phyloP scores from a whole-genome alignment of 108 stramenopile genomes.

The Cyclotella kingstonii region DNA sequence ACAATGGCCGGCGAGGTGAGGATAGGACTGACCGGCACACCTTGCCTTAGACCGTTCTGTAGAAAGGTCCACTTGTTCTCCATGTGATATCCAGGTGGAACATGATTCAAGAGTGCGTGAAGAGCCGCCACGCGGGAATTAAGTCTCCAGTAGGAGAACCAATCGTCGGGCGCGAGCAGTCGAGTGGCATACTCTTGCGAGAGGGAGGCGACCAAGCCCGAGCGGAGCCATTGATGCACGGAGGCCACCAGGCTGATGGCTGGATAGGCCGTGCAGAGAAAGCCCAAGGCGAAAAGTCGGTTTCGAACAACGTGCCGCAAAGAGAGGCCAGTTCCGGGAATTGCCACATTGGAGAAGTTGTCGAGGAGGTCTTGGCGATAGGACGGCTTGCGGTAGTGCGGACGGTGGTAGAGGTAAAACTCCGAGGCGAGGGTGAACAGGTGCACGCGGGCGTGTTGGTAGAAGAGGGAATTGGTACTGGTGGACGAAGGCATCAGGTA shows the following conservation, averaged over 20 bases:
- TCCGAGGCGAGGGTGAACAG: slow-evolving; percentile 85
- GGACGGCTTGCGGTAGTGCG: slow-evolving; percentile 91
- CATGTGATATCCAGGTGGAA: slow-evolving; percentile 79
- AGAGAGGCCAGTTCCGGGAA: slow-evolving; percentile 95
- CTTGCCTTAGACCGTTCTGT: slow-evolving; percentile 63
- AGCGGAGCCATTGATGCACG: slow-evolving; percentile 56
- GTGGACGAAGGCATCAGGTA: slow-evolving; percentile 34
- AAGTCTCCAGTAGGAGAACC: slow-evolving; percentile 96
- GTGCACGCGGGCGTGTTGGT: slow-evolving; percentile 84
- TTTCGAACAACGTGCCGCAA: slow-evolving; percentile 62
- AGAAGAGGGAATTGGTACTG: slow-evolving; percentile 47
- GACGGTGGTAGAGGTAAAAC: slow-evolving; percentile 89
- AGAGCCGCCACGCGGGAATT: slow-evolving; percentile 92
- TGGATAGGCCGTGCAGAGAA: slow-evolving; percentile 79
- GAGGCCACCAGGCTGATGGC: slow-evolving; percentile 68
- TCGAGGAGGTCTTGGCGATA: slow-evolving; percentile 87
- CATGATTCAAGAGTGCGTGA: slow-evolving; percentile 86
- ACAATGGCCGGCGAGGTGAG: slow-evolving; percentile 84
- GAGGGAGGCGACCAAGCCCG: slow-evolving; percentile 43
- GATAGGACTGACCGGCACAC: slow-evolving; percentile 91
- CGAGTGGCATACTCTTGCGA: slow-evolving; percentile 76
- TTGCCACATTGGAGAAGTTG: slow-evolving; percentile 96
- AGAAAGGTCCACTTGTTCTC: slow-evolving; percentile 99
- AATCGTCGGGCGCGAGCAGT: slow-evolving; percentile 91
- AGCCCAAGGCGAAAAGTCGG: slow-evolving; percentile 45